Evolutionary conservation across 1,284 basidiomycete species (phyloP), one percentile per base, ranked within the genome.

Genomic region (Rhodotorula sp.): DNA sequence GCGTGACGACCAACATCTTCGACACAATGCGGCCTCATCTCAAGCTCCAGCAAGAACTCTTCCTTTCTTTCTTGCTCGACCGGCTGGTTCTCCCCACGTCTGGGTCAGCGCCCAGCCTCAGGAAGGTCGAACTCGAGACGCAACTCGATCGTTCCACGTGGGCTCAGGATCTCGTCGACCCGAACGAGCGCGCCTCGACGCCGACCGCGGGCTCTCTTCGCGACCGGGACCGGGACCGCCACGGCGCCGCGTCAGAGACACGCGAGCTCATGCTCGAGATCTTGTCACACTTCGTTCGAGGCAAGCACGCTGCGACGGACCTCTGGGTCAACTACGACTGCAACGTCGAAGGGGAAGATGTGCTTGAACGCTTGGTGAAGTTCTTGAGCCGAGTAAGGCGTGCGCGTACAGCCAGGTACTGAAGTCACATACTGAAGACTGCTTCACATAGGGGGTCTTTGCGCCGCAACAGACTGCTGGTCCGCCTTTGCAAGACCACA

Each of bases 291-390:
- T 87, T 97, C 61, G 89, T 90, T 44, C 85, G 89, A 8, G 81
- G 79, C 60, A 86, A 90, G 1, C 90, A 89, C 78, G 95, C 95
- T 82, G 93, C 97, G 89, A 92, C 96, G 58, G 93, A 97, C 79
- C 84, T 98, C 17, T 99, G 93, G 83, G 86, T 88, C 69, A 99
- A 99, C 81, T 99, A 96, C 81, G 96, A 99, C 80, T 98, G 94
- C 79, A 91, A 97, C 78, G 88, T 91, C 73, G 95, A 98, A 78
- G 95, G 91, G 81, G 95, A 98, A 82, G 95, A 99, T 79, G 82
- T 99, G 69, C 97, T 95, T 78, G 94, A 98, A 79, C 85, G 91
- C 14, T 82, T 98, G n/a, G 84, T 96, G 67, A 89, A 89, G 29
- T 98, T 98, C 81, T 83, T 97, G 72, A 92, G 79, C 62, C 78